phyloP scores from a whole-genome alignment of 768 basidiomycete genomes.

The Roridomyces roridus region DNA sequence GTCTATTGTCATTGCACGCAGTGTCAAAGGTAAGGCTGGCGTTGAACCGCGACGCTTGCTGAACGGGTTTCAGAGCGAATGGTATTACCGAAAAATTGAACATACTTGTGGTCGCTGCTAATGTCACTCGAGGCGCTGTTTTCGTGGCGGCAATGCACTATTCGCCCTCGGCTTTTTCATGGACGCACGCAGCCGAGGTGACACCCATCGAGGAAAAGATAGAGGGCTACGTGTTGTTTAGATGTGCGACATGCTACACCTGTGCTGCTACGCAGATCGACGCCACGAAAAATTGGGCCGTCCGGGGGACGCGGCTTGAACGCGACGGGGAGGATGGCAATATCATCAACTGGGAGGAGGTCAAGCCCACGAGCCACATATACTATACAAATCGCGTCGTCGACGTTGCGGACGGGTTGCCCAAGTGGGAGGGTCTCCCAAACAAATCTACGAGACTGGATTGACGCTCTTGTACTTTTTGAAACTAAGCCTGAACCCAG shows the following conservation, averaged over 20 bases:
- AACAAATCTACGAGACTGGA: not conserved
- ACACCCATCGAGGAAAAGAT: constrained; percentile 8
- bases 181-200: constrained; percentile 3
- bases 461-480: no score
- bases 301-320: constrained; percentile 21
- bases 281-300: constrained; percentile 10
- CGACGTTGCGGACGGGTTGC: constrained; percentile 17
- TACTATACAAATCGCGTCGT: constrained; percentile 21
- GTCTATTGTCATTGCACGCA: constrained; percentile 25
- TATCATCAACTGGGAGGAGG: constrained; percentile 20
- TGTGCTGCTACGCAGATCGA: constrained; percentile 12
- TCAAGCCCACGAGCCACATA: constrained; percentile 24
- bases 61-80: no score
- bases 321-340: constrained; percentile 25
- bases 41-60: no score
- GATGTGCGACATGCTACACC: constrained; percentile 22
- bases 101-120: not conserved
- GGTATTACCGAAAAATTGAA: no score
- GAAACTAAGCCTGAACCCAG: no score
- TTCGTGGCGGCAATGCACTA: constrained; percentile 22
- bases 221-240: constrained; percentile 2
- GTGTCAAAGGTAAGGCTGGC: constrained; percentile 9
- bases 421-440: constrained; percentile 20
- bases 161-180: constrained; percentile 19
- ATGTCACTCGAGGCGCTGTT: constrained; percentile 14